Evolutionary conservation across 768 basidiomycete species (phyloP).

Genomic region (Scleroderma citrinum): DNA sequence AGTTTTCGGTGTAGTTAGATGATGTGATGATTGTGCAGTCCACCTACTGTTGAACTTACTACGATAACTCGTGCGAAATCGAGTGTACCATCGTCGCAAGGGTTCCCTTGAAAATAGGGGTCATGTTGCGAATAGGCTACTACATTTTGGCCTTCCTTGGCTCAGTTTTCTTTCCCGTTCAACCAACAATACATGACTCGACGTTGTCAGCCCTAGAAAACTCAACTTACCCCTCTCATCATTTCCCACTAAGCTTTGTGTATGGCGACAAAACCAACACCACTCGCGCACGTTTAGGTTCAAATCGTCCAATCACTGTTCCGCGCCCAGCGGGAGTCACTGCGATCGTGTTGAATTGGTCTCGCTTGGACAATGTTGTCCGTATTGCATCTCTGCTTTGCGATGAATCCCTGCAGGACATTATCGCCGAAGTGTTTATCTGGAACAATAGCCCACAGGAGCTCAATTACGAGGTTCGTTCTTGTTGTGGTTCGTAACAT

Average conservation of each 20-base stretch:
- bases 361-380: constrained; percentile 54
- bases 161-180: not conserved
- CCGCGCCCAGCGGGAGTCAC: constrained; percentile 38
- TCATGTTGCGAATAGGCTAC: too few relatives aligned
- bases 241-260: not conserved
- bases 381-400: constrained; percentile 51
- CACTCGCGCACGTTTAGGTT: not conserved
- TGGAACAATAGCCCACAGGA: constrained; percentile 58
- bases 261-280: not conserved
- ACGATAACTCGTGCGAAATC: too few relatives aligned
- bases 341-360: constrained; percentile 63
- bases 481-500: not conserved
- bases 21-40: not conserved
- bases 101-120: too few relatives aligned
- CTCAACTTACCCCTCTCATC: too few relatives aligned
- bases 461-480: constrained; percentile 38
- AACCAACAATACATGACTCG: not conserved
- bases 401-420: constrained; percentile 36
- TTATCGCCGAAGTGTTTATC: constrained; percentile 44
- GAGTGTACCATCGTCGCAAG: too few relatives aligned
- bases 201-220: too few relatives aligned
- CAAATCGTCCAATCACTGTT: not conserved
- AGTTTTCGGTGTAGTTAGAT: constrained; percentile 5
- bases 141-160: not conserved
- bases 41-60: too few relatives aligned